phyloP scores from a whole-genome alignment of 768 basidiomycete species.

The Pleurotus pulmonarius region DNA sequence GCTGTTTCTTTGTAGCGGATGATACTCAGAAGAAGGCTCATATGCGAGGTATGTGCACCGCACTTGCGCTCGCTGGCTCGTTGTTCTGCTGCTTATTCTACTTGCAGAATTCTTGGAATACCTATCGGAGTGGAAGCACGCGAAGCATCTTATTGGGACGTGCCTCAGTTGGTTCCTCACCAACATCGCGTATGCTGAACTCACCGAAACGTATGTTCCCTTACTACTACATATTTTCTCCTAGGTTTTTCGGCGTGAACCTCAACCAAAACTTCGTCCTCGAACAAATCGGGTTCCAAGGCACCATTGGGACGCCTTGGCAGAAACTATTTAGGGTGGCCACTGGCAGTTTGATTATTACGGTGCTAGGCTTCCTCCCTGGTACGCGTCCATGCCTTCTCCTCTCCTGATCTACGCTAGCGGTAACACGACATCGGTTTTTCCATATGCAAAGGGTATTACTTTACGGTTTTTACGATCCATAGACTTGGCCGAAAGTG shows the following conservation, averaged over 20 bases:
- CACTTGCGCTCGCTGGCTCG: too few relatives aligned
- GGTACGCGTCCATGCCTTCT: too few relatives aligned
- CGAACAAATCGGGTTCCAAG: conserved; percentile 66
- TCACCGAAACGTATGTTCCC: too few relatives aligned
- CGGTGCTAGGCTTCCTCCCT: conserved; percentile 73
- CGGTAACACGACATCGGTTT: neutral
- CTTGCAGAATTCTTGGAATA: conserved; percentile 61
- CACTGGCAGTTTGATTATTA: conserved; percentile 68
- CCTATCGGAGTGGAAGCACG: conserved; percentile 71
- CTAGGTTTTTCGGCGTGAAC: conserved; percentile 71
- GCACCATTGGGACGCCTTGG: conserved; percentile 54
- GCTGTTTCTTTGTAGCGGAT: conserved; percentile 48
- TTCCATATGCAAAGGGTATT: conserved; percentile 55
- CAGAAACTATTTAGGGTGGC: conserved; percentile 64
- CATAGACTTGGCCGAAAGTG: conserved; percentile 71
- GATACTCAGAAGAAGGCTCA: conserved; percentile 19
- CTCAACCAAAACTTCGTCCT: conserved; percentile 77
- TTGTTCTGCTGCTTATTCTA: too few relatives aligned
- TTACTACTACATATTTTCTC: neutral
- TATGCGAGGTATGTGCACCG: neutral
- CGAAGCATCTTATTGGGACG: conserved; percentile 65
- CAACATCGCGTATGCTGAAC: too few relatives aligned
- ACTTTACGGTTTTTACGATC: conserved; percentile 61
- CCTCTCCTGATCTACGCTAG: neutral
- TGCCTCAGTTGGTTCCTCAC: conserved; percentile 71